Conservation (phyloP, 2,329 filamentous ascomycete genomes). For the Phialophora verrucosa region DNA sequence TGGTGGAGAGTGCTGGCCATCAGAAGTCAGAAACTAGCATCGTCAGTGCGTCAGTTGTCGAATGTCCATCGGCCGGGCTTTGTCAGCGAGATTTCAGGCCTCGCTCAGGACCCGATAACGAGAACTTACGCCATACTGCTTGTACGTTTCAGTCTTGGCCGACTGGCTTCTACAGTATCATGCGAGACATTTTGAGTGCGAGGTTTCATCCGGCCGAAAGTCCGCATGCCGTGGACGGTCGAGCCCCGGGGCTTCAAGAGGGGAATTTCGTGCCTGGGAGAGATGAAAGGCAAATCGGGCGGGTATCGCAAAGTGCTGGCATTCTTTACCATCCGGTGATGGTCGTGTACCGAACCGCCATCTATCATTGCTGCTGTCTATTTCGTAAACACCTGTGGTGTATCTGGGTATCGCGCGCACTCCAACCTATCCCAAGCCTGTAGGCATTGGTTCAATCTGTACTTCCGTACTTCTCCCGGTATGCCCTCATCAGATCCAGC, state of each 20-base stretch:
- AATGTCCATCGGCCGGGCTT: not conserved
- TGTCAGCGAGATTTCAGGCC: not conserved
- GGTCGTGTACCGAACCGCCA: not conserved
- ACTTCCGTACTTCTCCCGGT: conserved; percentile 60
- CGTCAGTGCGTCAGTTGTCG: not conserved
- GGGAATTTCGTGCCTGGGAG: not conserved
- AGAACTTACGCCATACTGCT: not conserved
- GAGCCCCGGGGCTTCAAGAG: too few relatives aligned
- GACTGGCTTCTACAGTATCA: not conserved
- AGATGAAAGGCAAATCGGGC: not conserved
- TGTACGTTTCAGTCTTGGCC: not conserved
- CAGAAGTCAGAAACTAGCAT: conserved; percentile 1
- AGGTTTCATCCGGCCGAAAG: not conserved
- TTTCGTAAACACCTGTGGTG: conserved; percentile 2
- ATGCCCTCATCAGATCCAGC: conserved; percentile 72
- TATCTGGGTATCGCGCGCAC: not conserved
- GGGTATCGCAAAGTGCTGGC: not conserved
- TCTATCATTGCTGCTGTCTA: not conserved
- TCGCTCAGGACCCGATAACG: not conserved
- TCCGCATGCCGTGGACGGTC: not conserved
- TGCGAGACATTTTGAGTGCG: not conserved
- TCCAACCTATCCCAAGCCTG: not conserved
- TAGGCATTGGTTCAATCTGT: conserved; percentile 39
- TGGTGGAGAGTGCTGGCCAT: not conserved
- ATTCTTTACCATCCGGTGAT: not conserved